Percentiles rank a stretch among this genome's conserved stretches.
Evolutionary conservation across 2,329 filamentous ascomycete genomes (phyloP).

Genomic region (Lithohypha guttulata): DNA sequence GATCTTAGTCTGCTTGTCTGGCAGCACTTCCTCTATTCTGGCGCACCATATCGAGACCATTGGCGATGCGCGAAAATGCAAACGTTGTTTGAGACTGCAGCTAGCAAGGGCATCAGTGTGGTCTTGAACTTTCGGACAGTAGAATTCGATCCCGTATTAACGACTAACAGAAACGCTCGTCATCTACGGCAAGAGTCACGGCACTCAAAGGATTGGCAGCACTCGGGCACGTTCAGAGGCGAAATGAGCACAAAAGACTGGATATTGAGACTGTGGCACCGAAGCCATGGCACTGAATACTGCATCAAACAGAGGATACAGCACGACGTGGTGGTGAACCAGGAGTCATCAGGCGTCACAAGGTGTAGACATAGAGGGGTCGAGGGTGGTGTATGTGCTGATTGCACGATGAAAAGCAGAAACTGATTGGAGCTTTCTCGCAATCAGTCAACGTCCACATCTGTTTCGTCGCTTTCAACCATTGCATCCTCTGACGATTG

Average conservation of each 20-base stretch:
- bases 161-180: not conserved
- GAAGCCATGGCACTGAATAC: not conserved
- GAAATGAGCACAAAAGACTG: slow-evolving; percentile 8
- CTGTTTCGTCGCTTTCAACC: too few relatives aligned
- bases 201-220: not conserved
- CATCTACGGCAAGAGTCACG: not conserved
- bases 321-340: slow-evolving; percentile 1
- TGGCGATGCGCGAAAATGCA: slow-evolving; percentile 5
- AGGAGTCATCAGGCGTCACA: slow-evolving; percentile 2
- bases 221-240: slow-evolving; percentile 1
- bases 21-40: slow-evolving; percentile 9
- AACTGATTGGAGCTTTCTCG: too few relatives aligned
- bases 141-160: slow-evolving; percentile 3
- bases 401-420: not conserved
- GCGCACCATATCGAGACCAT: slow-evolving; percentile 6
- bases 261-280: slow-evolving; percentile 4
- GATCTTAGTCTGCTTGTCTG: slow-evolving; percentile 5
- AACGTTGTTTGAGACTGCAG: slow-evolving; percentile 3
- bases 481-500: too few relatives aligned
- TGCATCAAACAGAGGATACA: slow-evolving; percentile 1
- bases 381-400: not conserved
- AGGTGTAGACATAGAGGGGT: slow-evolving; percentile 4
- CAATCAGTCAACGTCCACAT: too few relatives aligned
- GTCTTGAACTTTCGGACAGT: slow-evolving; percentile 6
- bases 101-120: slow-evolving; percentile 3